Base-by-base conservation (phyloP, 768 basidiomycete species). In the Leccinum rimulosum region DNA sequence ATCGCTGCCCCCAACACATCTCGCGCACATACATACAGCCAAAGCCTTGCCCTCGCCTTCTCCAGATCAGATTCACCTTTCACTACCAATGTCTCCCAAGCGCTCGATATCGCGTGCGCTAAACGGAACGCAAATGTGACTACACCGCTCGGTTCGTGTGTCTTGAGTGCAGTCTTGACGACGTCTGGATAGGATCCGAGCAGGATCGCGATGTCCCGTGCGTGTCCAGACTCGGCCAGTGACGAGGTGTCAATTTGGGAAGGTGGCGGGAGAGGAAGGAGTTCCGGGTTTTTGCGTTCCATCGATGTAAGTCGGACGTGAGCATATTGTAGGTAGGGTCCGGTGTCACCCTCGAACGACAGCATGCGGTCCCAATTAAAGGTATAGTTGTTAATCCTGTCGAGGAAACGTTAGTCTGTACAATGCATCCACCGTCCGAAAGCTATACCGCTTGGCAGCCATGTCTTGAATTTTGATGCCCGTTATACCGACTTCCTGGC, bases 401-500 rank as follows among this genome's bases (percentile, higher is more conserved):
- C 5, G 22, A 52, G 19, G 27, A 14, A 36, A 45, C 0, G 40
- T 48, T n/a, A 54, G 38, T 45, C 6, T 8, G 25, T 22, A 12
- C 11, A 1, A 17, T 2, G 25, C 17, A n/a, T 1, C n/a, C 3
- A 12, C 31, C 25, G 2, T 60, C 27, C 56, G 55, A 49, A 40
- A 11, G 56, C 84, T 49, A 33, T 63, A 94, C 94, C 94, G 80
- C 73, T 93, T 96, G 14, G 93, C 93, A 47, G 89, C 83, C 93
- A 96, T 95, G 70, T 97, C 95, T 74, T 99, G 97, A 60, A 99
- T 95, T 79, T 98, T 98, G 64, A 99, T 89, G 3, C 93, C 94
- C 0, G 93, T 90, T 67, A 97, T 93, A 19, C 95, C 97, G 51
- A 98, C 87, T 73, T 96, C 91, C 62, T 81, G 80, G 58, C 84